Base-by-base conservation (phyloP, 2,329 filamentous ascomycete genomes). In the Paecilomyces niveus region DNA sequence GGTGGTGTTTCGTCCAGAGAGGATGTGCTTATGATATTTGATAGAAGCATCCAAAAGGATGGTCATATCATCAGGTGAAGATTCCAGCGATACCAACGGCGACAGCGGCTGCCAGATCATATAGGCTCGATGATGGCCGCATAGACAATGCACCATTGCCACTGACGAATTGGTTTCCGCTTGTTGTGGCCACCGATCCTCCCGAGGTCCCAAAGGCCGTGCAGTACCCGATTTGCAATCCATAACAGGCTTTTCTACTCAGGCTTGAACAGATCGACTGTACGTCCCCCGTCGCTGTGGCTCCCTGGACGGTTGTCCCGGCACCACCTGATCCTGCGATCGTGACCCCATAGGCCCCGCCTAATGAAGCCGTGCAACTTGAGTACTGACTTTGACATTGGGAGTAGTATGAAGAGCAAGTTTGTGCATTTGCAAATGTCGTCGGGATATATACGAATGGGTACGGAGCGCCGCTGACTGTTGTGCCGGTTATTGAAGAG, bases 361-460 rank as follows among this genome's bases (percentile, higher is more conserved):
- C 79, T 59, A 84, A 71, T 31, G 76, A 68, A 3, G 68, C 70
- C 7, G 77, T 74, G 63, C 78, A 81, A 26, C 67, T 70, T 7
- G 74, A 67, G 57, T 74, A 80, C 57, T 82, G 76, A 49, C 70
- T 74, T 65, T 81, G 76, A 60, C 82, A 84, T 58, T 73, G 72
- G 33, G 78, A 79, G 70, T 82, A 84, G 69, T 81, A 81, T 54
- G 78, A 78, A 29, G 80, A 79, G 69, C 82, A 85, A 45, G 76
- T 74, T 55, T 73, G 76, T 60, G 79, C 76, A 59, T 82, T 78
- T 31, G 72, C 68, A 67, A 83, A 83, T 58, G 77, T 77, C 1
- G 82, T 84, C 15, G 82, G 78, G 55, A 84, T 80, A 63, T 75
- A 76, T 55, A 80, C 68, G 62, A 83, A 83, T 18, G 81, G 80